Evolutionary conservation across 306 rosid species (phyloP), one percentile per base, ranked within the genome.

Genomic region (Begonia loranthoides): DNA sequence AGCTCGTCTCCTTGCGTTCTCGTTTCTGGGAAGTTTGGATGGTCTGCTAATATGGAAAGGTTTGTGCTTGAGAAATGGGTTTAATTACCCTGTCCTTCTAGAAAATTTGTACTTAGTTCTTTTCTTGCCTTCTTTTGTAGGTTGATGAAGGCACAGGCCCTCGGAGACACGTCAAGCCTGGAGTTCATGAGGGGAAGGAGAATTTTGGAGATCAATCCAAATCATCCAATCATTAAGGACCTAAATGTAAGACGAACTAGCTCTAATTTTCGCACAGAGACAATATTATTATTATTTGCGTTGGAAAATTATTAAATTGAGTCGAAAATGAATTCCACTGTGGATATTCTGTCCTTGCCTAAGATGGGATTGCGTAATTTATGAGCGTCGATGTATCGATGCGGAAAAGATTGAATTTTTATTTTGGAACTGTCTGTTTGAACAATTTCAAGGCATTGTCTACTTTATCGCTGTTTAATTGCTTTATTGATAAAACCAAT

Each of bases 21-120:
- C 67, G 99, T 92, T 50, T 92, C 96, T 41, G 99, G 99, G 44
- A 92, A 92, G 80, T 92, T 92, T 74, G 96, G 96, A 48, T 92
- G 99, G 99, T 92, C 99, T 16, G 99, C 99, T 39, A 92, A 86
- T 60, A 92, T 92, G 99, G 99, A 92, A 71, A 92, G 99, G 96
- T 92, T 17, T 16, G 78, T 54, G 6, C 9, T 55, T 43, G 52
- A 24, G 57, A 11, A 11, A n/a, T 43, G 47, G 47, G 15, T 43
- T n/a, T 43, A 43, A 43, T 43, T n/a, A 4, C 10, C 6, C 47
- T 12, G 4, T 10, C 15, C 28, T 15, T 40, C 6, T 33, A 16
- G 34, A 21, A 22, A 22, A 13, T 34, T 45, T 59, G 51, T 24
- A 57, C 66, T 39, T 16, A 16, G 9, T 22, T 15, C 59, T 40